Base-by-base conservation (phyloP, 2,329 filamentous ascomycete species). In the Aspergillus neotritici region DNA sequence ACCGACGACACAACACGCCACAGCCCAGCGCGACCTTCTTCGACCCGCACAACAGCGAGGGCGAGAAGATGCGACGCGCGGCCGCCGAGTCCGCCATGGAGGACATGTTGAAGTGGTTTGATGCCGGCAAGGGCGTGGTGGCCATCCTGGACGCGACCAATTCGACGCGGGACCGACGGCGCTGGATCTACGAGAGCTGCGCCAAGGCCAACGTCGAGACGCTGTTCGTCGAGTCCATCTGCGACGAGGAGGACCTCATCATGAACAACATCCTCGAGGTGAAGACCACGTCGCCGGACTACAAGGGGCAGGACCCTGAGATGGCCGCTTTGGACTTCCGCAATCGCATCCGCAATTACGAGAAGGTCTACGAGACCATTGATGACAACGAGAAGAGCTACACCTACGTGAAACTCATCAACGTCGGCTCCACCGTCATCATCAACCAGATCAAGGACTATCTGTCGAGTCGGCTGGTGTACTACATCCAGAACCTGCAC, bases 391-490 rank as follows among this genome's bases (percentile, higher is more conserved):
- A 97, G 73, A 81, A 79, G 55, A 77, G 91, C 55, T 80, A 93
- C 57, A 95, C 93, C 31, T 98, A 96, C 63, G 84, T 97, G 63
- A 97, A 98, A 71, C 85, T 98, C 62, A 94, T 97, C 76, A 84
- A 98, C 61, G 88, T 97, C 10, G 90, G 93, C 46, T 87, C 87
- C 55, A 88, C 94, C 61, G 90, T 97, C 62, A 93, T 97, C 61
- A 97, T 98, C 78, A 98, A 97, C 71, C 84, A 86, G 62, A 95
- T 98, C 60, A 84, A 89, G 63, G 93, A 98, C 68, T 98, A 98
- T 62, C 76, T 98, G 21, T 93, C 96, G 65, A 95, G 88, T 65
- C 84, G 93, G 45, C 84, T 98, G 34, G 91, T 98, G 35, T 98
- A 98, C 69, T 98, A 96, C 65, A 80, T 97, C 46, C 96, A 97